phyloP scores from a whole-genome alignment of 495 filamentous ascomycete species.

The Coniosporium apollinis region DNA sequence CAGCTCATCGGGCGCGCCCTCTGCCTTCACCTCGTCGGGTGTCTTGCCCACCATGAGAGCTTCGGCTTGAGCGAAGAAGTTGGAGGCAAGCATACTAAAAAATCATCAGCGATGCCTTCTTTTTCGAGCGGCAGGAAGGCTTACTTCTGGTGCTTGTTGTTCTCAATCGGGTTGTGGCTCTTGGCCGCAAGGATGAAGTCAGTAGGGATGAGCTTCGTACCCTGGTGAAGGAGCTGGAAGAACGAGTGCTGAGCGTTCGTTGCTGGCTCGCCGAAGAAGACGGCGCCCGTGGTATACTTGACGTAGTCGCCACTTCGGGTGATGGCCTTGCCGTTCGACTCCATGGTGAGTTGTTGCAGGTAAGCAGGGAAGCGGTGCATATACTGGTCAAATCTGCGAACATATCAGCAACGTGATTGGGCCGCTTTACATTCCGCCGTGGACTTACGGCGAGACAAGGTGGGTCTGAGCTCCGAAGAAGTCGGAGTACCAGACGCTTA shows the following conservation, averaged over 20 bases:
- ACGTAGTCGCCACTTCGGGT: constrained; percentile 79
- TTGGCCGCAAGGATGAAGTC: constrained; percentile 94
- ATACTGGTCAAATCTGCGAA: constrained; percentile 79
- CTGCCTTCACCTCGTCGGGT: constrained; percentile 71
- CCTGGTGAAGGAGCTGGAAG: constrained; percentile 98
- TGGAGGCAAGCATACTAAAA: constrained; percentile 78
- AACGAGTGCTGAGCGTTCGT: constrained; percentile 99
- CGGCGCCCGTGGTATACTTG: constrained; percentile 89
- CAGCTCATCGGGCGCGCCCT: constrained; percentile 68
- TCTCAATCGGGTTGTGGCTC: constrained; percentile 87
- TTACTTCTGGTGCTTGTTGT: constrained; percentile 82
- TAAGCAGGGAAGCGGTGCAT: constrained; percentile 97
- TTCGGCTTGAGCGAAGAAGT: constrained; percentile 96
- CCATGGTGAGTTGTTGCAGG: constrained; percentile 97
- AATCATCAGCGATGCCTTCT: background rate
- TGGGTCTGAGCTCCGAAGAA: constrained; percentile 97
- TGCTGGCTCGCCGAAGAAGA: constrained; percentile 94
- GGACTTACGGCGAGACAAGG: constrained; percentile 67
- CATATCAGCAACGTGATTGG: too few species aligned
- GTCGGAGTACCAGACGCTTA: constrained; percentile 97
- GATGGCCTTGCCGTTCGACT: constrained; percentile 97
- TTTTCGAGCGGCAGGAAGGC: constrained; percentile 1
- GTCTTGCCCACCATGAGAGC: constrained; percentile 98
- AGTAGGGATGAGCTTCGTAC: constrained; percentile 93
- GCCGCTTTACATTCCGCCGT: too few species aligned